These are phyloP conservation scores for Aspergillus sp. DNA, from an alignment of 2,329 filamentous ascomycete genomes.

Conservation along the genomic window DNA sequence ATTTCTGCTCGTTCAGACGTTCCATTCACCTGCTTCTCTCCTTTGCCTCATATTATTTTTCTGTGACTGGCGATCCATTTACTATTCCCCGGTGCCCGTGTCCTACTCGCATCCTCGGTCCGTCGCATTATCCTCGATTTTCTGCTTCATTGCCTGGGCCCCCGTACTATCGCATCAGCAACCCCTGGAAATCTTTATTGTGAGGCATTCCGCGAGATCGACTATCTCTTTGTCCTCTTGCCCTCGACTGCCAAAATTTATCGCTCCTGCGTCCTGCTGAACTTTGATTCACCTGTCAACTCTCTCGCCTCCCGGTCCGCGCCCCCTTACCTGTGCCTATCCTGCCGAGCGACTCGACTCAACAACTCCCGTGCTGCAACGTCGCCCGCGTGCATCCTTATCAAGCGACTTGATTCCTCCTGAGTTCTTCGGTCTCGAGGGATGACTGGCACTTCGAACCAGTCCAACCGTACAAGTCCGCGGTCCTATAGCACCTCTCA, in stretches of 20 bases:
- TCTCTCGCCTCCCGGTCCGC: conserved; percentile 11
- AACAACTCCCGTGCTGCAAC: conserved; percentile 11
- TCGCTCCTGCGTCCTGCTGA: not conserved
- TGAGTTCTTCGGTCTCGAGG: conserved; percentile 27
- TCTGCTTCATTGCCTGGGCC: conserved; percentile 8
- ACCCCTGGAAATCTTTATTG: conserved; percentile 8
- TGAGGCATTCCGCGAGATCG: conserved; percentile 3
- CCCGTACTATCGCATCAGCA: conserved; percentile 11
- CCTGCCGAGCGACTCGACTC: conserved; percentile 4
- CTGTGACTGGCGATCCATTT: conserved; percentile 10
- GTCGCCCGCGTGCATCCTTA: conserved; percentile 12
- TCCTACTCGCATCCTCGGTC: conserved; percentile 19
- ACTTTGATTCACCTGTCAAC: conserved; percentile 10
- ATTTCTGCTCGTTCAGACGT: conserved; percentile 10
- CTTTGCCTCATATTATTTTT: conserved; percentile 9
- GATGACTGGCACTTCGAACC: conserved; percentile 43
- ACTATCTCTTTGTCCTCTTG: conserved; percentile 1
- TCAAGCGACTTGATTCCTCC: conserved; percentile 15
- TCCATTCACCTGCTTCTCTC: conserved; percentile 11
- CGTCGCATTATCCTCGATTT: conserved; percentile 17
- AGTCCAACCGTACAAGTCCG: conserved; percentile 44
- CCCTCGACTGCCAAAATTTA: not conserved
- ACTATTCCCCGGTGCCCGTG: conserved; percentile 14
- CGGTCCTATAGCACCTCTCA: conserved; percentile 41
- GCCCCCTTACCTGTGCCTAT: conserved; percentile 11